A percentile compares a stretch with the other conserved stretches of the same genome.
phyloP scores from a whole-genome alignment of 192 early-diverging fungal species.

The Phlyctochytrium arcticum region DNA sequence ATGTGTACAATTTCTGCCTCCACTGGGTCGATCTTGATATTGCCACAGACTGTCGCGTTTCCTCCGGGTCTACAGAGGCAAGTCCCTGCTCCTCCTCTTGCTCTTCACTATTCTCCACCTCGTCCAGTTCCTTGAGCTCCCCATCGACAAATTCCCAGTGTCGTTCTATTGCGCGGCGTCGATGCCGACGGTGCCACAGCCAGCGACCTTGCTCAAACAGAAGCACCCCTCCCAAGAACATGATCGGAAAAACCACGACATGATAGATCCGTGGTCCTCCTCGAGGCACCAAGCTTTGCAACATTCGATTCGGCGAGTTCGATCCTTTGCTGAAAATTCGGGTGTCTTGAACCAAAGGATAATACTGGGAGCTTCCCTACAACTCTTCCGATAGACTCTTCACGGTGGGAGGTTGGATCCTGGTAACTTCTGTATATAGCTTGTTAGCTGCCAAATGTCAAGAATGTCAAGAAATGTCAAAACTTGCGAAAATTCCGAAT shows the following conservation, averaged over 20 bases:
- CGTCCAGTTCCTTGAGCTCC: slow-evolving; percentile 8
- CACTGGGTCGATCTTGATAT: neutral
- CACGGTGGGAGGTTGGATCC: too few species aligned
- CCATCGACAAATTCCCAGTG: slow-evolving; percentile 25
- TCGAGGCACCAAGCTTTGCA: too few species aligned
- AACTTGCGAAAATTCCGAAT: too few species aligned
- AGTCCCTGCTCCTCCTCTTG: slow-evolving; percentile 15
- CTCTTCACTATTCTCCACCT: slow-evolving; percentile 2
- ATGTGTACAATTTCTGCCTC: slow-evolving; percentile 32
- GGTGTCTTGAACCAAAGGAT: too few species aligned
- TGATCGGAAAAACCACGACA: neutral
- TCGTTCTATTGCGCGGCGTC: slow-evolving; percentile 10
- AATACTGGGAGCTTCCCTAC: too few species aligned
- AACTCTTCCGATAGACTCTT: too few species aligned
- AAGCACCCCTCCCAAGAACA: slow-evolving; percentile 9
- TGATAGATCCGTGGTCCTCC: neutral
- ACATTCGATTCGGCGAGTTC: too few species aligned
- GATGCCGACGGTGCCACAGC: slow-evolving; percentile 24
- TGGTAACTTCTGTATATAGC: too few species aligned
- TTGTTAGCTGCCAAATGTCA: too few species aligned
- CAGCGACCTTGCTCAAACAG: slow-evolving; percentile 30
- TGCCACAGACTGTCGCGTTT: slow-evolving; percentile 8
- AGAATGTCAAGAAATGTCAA: too few species aligned
- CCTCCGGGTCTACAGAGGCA: slow-evolving; percentile 14
- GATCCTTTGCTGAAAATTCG: too few species aligned